Conservation (phyloP, 306 rosid genomes). For the Herpetospermum pedunculosum region DNA sequence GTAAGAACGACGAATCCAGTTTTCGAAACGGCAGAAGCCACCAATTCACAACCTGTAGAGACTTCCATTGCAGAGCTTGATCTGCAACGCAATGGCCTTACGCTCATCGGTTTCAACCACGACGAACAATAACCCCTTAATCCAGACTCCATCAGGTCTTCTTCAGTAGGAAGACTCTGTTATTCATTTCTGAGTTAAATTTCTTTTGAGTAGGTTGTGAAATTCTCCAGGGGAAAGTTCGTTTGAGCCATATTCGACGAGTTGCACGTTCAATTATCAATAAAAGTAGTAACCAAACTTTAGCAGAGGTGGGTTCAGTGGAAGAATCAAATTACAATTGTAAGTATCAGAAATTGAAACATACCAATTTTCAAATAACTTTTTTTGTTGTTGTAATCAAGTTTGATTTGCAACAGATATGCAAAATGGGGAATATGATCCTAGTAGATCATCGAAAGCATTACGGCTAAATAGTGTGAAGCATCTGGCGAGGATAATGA, state of each 20-base stretch:
- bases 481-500: conserved; percentile 42
- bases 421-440: conserved; percentile 18
- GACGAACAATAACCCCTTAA: conserved; percentile 21
- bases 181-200: background rate
- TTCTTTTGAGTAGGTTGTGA: conserved; percentile 19
- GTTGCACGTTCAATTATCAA: conserved; percentile 35
- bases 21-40: background rate
- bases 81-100: background rate
- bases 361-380: too few relatives aligned
- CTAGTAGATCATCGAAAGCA: conserved; percentile 24
- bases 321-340: conserved; percentile 21
- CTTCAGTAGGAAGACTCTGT: conserved; percentile 19
- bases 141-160: conserved; percentile 4
- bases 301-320: background rate
- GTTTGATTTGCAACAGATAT: conserved; percentile 15
- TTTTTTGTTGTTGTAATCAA: too few relatives aligned
- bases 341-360: too few relatives aligned
- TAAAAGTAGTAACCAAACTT: background rate
- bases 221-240: conserved; percentile 17
- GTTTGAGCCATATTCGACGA: conserved; percentile 40
- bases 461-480: conserved; percentile 51
- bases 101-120: conserved; percentile 13
- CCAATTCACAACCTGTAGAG: too few relatives aligned
- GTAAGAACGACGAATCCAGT: conserved; percentile 8
- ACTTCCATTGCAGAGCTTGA: background rate